These are phyloP conservation scores for Jackrogersella multiformis DNA, from an alignment of 495 filamentous ascomycete species.

Conservation along the genomic window DNA sequence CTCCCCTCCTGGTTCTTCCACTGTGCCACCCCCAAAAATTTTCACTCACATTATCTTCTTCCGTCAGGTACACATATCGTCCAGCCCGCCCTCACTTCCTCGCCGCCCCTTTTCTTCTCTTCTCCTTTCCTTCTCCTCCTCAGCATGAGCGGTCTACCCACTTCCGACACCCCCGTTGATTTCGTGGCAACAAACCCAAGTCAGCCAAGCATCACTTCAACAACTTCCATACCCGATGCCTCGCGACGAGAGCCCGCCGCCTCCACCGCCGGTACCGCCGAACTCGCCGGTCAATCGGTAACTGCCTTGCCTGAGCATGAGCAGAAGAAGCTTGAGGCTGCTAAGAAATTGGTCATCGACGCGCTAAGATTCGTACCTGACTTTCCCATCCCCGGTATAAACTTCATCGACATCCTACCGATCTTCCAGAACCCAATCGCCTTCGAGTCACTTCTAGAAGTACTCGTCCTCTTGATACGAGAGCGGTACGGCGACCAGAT, in stretches of 20 bases:
- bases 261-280: slow-evolving; percentile 77
- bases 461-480: slow-evolving; percentile 84
- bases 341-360: slow-evolving; percentile 52
- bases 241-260: slow-evolving; percentile 66
- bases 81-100: slow-evolving; percentile 45
- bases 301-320: slow-evolving; percentile 48
- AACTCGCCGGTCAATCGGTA: slow-evolving; percentile 95
- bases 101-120: slow-evolving; percentile 45
- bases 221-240: slow-evolving; percentile 53
- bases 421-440: slow-evolving; percentile 84
- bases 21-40: slow-evolving; percentile 50
- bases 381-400: slow-evolving; percentile 92
- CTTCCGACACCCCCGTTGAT: slow-evolving; percentile 45
- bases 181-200: slow-evolving; percentile 46
- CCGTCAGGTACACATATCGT: slow-evolving; percentile 44
- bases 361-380: slow-evolving; percentile 79
- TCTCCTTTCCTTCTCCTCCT: slow-evolving; percentile 44
- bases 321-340: slow-evolving; percentile 41
- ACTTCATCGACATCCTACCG: slow-evolving; percentile 98
- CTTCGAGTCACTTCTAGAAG: slow-evolving; percentile 81
- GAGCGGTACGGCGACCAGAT: slow-evolving; percentile 60
- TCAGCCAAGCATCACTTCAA: slow-evolving; percentile 47
- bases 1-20: slow-evolving; percentile 41
- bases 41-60: slow-evolving; percentile 41
- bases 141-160: slow-evolving; percentile 63